A percentile compares a stretch with the other conserved stretches of the same genome.
Conservation (phyloP, 805 yeast genomes). For the Pichia thaimueangensis region DNA sequence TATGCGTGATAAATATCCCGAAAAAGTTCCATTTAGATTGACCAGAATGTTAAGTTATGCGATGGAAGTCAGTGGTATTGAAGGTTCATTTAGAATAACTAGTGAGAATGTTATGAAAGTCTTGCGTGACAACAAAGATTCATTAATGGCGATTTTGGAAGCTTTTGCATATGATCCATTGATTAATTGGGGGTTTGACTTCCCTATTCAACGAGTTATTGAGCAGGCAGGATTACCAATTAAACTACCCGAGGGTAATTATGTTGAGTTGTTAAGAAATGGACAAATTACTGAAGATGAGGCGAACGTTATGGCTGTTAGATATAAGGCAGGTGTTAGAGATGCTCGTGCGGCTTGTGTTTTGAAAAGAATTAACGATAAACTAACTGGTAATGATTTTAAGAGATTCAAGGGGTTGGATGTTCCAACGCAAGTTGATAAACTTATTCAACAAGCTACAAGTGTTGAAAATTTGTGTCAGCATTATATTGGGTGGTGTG, state of each 20-base stretch:
- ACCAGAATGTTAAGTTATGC: constrained; percentile 97
- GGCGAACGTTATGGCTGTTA: constrained; percentile 60
- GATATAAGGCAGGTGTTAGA: constrained; percentile 66
- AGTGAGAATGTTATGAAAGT: constrained; percentile 97
- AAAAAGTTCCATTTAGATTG: constrained; percentile 93
- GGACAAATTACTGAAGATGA: constrained; percentile 76
- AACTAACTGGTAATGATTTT: constrained; percentile 91
- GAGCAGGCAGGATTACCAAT: constrained; percentile 57
- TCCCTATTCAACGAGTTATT: constrained; percentile 73
- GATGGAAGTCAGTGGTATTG: constrained; percentile 98
- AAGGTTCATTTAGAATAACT: constrained; percentile 93
- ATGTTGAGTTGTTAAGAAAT: constrained; percentile 60
- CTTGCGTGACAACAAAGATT: constrained; percentile 87
- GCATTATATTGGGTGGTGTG: constrained; percentile 98
- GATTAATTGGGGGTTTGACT: constrained; percentile 97
- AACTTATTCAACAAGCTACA: constrained; percentile 91
- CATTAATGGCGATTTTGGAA: constrained; percentile 94
- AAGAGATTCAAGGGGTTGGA: constrained; percentile 61
- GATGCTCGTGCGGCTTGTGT: constrained; percentile 90
- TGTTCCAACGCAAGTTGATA: constrained; percentile 88
- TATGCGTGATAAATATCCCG: constrained; percentile 93
- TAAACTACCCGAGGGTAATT: constrained; percentile 58
- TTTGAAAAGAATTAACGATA: constrained; percentile 82
- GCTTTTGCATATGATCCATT: constrained; percentile 98
- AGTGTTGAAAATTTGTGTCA: constrained; percentile 93